Evolutionary conservation across 2,329 filamentous ascomycete genomes (phyloP), one percentile per base, ranked within the genome.

Genomic region (Paecilomyces sp.): DNA sequence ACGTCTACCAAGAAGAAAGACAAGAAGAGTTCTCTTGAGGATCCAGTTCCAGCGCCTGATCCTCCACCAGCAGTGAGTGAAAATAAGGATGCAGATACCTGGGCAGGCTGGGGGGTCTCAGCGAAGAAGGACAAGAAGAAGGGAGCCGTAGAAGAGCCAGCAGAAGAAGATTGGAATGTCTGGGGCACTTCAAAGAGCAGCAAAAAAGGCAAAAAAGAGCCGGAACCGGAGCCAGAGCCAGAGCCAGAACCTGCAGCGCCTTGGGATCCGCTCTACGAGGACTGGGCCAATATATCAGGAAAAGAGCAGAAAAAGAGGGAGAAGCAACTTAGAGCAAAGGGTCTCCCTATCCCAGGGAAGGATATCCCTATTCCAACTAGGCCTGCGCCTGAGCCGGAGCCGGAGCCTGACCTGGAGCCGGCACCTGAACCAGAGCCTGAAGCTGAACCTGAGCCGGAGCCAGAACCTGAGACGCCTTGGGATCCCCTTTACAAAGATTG

Each of bases 231-330:
- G 28, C 58, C 59, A 13, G 66, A 67, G 8, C 11, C 31, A 12
- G 11, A 33, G 30, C 30, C 30, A 12, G 31, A 33, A 33, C 31
- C 31, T 11, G 31, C 31, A 33, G 31, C 31, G 31, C 31, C 31
- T 33, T 33, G 31, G 31, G 47, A 51, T 51, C 47, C 33, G 36
- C 33, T 47, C 6, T 13, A 9, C 41, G 58, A 52, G 41, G 6
- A n/a, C 56, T 62, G 51, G 61, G 52, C 15, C 31, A 56, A 11
- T 30, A 11, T 59, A 15, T 54, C 22, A 24, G 24, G 57, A 7
- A 65, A 65, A 34, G 64, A 64, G 50, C 73, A 72, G 55, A 71
- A 72, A 63, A 77, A 72, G 54, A 69, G 71, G 60, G 70, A 75
- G 66, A 76, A 75, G 65, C 68, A 65, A 11, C 24, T 54, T 56